These are phyloP conservation scores for Leccinum boreale DNA, from an alignment of 768 basidiomycete species.

Conservation along the genomic window DNA sequence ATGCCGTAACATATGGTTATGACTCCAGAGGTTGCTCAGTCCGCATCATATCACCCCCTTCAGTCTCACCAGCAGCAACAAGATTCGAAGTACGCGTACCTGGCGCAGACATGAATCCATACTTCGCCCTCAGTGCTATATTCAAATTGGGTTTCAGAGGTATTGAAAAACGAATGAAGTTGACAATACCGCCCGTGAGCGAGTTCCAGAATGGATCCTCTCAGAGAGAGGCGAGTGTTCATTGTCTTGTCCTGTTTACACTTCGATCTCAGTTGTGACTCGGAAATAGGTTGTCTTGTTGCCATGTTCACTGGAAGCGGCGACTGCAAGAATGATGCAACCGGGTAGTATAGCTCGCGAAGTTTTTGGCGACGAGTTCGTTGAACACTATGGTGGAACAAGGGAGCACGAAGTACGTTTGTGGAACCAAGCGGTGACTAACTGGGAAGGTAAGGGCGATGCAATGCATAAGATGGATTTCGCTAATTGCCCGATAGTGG, in stretches of 20 bases:
- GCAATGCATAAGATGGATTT: neutral
- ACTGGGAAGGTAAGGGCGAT: constrained; percentile 77
- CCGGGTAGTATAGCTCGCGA: constrained; percentile 80
- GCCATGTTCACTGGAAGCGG: constrained; percentile 74
- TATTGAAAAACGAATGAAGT: constrained; percentile 67
- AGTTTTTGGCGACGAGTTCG: constrained; percentile 84
- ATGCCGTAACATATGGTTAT: constrained; percentile 91
- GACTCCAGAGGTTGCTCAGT: constrained; percentile 92
- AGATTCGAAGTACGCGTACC: constrained; percentile 93
- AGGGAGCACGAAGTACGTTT: constrained; percentile 83
- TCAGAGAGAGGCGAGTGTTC: constrained; percentile 57
- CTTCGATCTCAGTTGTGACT: neutral
- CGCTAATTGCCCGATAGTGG: constrained; percentile 47
- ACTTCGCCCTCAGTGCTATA: constrained; percentile 84
- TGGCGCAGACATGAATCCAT: constrained; percentile 96
- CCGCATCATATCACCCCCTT: constrained; percentile 89
- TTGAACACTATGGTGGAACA: constrained; percentile 95
- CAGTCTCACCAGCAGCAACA: constrained; percentile 76
- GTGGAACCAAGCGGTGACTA: constrained; percentile 89
- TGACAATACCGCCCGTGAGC: constrained; percentile 71
- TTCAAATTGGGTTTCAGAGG: constrained; percentile 86
- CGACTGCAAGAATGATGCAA: constrained; percentile 78
- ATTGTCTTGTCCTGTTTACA: neutral
- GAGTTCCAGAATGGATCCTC: constrained; percentile 33
- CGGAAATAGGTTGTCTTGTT: constrained; percentile 61